A percentile compares a stretch with the other conserved stretches of the same genome.
phyloP scores from a whole-genome alignment of 1,284 basidiomycete genomes.

The Ustilago loliicola region DNA sequence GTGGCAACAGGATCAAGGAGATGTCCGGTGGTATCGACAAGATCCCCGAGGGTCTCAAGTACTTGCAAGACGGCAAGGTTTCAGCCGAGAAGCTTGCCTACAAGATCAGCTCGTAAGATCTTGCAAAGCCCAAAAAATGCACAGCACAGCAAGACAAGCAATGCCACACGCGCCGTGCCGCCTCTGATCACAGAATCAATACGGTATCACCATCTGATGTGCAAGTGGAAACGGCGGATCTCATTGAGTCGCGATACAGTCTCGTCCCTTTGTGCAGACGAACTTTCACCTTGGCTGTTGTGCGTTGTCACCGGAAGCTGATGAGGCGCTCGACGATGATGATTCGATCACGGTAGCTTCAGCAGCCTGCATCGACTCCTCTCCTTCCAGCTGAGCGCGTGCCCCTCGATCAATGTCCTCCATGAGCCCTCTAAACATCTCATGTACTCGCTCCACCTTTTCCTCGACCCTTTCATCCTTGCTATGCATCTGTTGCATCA shows the following conservation, averaged over 20 bases:
- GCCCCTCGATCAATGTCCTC: slow-evolving; percentile 37
- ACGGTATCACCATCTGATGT: neutral
- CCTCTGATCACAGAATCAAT: neutral
- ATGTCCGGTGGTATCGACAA: slow-evolving; percentile 56
- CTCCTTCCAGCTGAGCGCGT: slow-evolving; percentile 22
- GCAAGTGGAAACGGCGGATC: neutral
- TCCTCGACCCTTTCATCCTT: neutral
- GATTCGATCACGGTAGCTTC: slow-evolving; percentile 4
- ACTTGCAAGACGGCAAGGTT: slow-evolving; percentile 58
- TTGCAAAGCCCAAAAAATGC: neutral
- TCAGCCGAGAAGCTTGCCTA: slow-evolving; percentile 65
- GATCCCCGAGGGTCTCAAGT: slow-evolving; percentile 58
- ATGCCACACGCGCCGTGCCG: neutral
- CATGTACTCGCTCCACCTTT: slow-evolving; percentile 13
- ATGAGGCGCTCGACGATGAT: neutral
- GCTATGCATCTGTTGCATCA: slow-evolving; percentile 9
- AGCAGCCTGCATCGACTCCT: slow-evolving; percentile 8
- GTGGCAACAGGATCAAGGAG: slow-evolving; percentile 58
- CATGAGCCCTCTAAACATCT: slow-evolving; percentile 19
- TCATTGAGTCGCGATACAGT: neutral
- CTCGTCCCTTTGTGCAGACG: neutral
- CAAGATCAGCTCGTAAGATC: slow-evolving; percentile 37
- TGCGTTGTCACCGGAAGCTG: neutral
- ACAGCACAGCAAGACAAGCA: neutral
- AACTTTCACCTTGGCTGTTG: neutral